Conservation (phyloP, 352 stramenopile genomes). For the Pelagophyceae sp. region DNA sequence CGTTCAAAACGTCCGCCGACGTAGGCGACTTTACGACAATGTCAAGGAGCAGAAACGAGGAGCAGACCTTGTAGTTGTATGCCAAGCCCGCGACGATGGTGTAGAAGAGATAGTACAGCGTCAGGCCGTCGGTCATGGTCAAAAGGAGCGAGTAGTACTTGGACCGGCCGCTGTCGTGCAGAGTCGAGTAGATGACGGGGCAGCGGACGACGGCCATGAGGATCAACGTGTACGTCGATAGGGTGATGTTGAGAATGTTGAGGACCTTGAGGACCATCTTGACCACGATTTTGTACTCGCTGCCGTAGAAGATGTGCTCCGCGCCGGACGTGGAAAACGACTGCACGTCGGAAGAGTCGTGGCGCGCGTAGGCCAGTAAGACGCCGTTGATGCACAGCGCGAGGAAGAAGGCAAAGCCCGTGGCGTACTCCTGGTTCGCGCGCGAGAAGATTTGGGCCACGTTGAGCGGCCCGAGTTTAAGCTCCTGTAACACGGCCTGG, state of each 20-base stretch:
- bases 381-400: constrained; percentile 30
- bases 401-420: constrained; percentile 33
- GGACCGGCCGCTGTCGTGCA: constrained; percentile 16
- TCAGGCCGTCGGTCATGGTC: constrained; percentile 26
- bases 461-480: constrained; percentile 13
- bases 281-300: not conserved
- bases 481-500: constrained; percentile 30
- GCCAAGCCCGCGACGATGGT: constrained; percentile 26
- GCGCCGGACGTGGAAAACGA: not conserved
- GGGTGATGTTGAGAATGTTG: constrained; percentile 30
- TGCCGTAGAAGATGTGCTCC: not conserved
- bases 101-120: constrained; percentile 33
- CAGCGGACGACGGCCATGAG: constrained; percentile 31
- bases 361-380: constrained; percentile 22
- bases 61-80: constrained; percentile 23
- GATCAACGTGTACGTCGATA: constrained; percentile 28
- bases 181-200: constrained; percentile 30
- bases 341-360: not conserved
- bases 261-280: constrained; percentile 23
- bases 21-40: constrained; percentile 36
- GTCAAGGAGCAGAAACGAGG: constrained; percentile 28
- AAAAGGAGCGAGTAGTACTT: constrained; percentile 19
- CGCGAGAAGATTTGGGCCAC: constrained; percentile 26
- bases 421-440: constrained; percentile 33
- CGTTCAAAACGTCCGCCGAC: constrained; percentile 33